Base-by-base conservation (phyloP, 2,329 filamentous ascomycete genomes). In the Colletotrichum lini region DNA sequence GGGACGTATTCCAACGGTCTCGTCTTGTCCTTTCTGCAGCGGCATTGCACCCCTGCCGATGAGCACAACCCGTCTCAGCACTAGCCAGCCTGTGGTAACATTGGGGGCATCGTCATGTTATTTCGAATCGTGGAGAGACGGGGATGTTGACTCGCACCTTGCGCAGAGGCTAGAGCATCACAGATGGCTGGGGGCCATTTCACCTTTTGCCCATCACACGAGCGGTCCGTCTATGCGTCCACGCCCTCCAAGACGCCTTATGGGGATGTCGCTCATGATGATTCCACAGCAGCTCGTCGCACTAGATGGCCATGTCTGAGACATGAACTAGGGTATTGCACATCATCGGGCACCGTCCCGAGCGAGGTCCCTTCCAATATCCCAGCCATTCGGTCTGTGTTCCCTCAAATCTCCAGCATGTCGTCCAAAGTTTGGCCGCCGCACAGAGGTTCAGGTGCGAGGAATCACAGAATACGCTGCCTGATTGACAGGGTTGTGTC, bases 131-230 rank as follows among this genome's bases (percentile, higher is more conserved):
- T 69, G 58, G 65, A 63, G 69, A 69, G 58, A 54, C 65, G 30
- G 65, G 65, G 69, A 57, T 72, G 53, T 69, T 69, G 65, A 72
- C 65, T 72, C 65, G 65, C 16, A 38, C 44, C 65, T 40, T 40
- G 45, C 35, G 40, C 44, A 38, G 45, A 67, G 38, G 35, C 35
- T 38, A 38, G 8, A 38, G 35, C 35, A 61, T 38, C 60, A 45
- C 58, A 44, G 58, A 16, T 35, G 54, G 52, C 44, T 26, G 45
- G 40, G 53, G 44, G 13, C 35, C 44, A 45, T 47, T n/a, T 62
- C 30, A 38, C 53, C 42, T 45, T 21, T 70, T 67, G 53, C 35
- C 26, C 54, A 56, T 60, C 50, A 57, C 16, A 50, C 26, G 26
- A 65, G n/a, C 61, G 44, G 47, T 70, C 44, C 49, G 50, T 70